Evolutionary conservation across 495 filamentous ascomycete species (phyloP).

Genomic region (Xylaria intraflava): DNA sequence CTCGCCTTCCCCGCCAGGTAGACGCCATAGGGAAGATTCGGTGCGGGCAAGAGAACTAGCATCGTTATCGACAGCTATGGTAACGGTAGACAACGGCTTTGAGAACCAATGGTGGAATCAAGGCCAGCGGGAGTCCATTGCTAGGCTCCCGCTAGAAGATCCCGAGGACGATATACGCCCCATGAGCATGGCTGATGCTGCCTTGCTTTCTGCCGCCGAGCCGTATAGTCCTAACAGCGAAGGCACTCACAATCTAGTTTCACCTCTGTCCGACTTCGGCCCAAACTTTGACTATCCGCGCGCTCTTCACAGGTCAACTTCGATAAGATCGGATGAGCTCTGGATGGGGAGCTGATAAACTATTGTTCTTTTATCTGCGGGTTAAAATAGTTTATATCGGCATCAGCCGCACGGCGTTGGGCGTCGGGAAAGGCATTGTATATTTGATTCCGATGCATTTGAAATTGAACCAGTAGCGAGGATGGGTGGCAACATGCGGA

Average conservation of each 20-base stretch:
- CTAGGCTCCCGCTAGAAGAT: conserved; percentile 9
- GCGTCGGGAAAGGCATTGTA: not conserved
- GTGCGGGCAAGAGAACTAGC: conserved; percentile 36
- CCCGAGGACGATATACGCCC: conserved; percentile 5
- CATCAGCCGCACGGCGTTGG: not conserved
- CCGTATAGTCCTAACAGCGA: conserved; percentile 5
- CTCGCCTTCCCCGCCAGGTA: conserved; percentile 9
- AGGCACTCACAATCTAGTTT: not conserved
- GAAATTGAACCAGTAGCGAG: too few relatives aligned
- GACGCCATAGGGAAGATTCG: conserved; percentile 14
- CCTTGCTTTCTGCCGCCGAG: conserved; percentile 15
- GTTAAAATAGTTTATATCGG: not conserved
- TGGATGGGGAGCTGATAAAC: conserved; percentile 3
- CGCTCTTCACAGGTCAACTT: not conserved
- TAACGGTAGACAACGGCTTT: conserved; percentile 50
- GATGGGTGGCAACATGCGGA: too few relatives aligned
- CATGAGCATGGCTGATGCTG: conserved; percentile 13
- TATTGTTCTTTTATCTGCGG: not conserved
- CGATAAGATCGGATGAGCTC: conserved; percentile 5
- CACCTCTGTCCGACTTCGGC: conserved; percentile 5
- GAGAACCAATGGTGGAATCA: conserved; percentile 49
- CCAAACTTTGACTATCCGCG: not conserved
- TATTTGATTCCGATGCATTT: too few relatives aligned
- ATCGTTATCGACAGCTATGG: conserved; percentile 46
- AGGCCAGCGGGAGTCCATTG: conserved; percentile 24